Evolutionary conservation across 2,329 filamentous ascomycete species (phyloP).

Genomic region (Fusarium tupiense): DNA sequence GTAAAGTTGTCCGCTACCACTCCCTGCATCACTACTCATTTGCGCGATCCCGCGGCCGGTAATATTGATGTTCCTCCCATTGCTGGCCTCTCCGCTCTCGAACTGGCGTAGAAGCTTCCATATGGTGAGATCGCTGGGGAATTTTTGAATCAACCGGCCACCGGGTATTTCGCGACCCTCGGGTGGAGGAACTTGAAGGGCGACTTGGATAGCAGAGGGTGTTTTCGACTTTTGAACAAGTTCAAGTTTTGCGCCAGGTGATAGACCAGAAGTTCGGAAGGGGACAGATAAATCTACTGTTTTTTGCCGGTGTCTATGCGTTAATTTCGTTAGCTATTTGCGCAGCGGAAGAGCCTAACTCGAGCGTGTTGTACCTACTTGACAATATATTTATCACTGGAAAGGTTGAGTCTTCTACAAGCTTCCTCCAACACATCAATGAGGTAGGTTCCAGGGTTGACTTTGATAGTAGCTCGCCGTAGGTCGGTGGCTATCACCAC

Average conservation of each 20-base stretch:
- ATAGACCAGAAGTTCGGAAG: constrained; percentile 83
- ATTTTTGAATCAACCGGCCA: constrained; percentile 81
- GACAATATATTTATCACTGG: constrained; percentile 78
- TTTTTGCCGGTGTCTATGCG: constrained; percentile 81
- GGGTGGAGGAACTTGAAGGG: constrained; percentile 82
- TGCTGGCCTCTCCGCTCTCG: constrained; percentile 76
- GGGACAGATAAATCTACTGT: constrained; percentile 85
- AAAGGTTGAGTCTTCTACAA: constrained; percentile 81
- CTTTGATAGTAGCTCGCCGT: constrained; percentile 82
- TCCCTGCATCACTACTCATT: constrained; percentile 61
- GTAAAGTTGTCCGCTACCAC: constrained; percentile 77
- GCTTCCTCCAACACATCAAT: constrained; percentile 89
- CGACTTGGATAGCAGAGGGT: constrained; percentile 85
- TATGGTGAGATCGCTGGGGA: constrained; percentile 86
- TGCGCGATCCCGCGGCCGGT: constrained; percentile 83
- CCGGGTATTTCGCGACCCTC: constrained; percentile 71
- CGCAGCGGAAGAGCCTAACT: neutral
- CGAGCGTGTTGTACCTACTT: constrained; percentile 66
- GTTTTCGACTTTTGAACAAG: constrained; percentile 89
- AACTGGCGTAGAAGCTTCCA: constrained; percentile 93
- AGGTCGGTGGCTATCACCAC: constrained; percentile 86
- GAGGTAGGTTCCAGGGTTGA: constrained; percentile 81
- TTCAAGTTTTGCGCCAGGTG: constrained; percentile 89
- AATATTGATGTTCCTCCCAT: constrained; percentile 75
- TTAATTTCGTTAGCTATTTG: neutral